Evolutionary conservation across 148 eudicot species (phyloP).

Genomic region (Nepenthes mirabilis): DNA sequence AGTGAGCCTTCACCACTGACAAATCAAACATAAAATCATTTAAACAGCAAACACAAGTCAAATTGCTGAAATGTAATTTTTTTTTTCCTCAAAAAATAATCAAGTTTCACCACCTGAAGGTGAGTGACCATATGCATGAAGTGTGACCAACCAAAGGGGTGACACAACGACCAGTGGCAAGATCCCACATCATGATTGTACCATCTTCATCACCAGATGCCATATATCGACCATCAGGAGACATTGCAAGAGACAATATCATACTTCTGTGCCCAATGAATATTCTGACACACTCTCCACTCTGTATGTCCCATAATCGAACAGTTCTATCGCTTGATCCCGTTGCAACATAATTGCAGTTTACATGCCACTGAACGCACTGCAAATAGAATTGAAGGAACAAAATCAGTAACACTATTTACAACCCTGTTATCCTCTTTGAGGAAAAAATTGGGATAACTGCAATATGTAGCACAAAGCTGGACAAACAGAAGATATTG

Average conservation of each 20-base stretch:
- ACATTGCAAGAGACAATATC: constrained; percentile 83
- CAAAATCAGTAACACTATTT: neutral
- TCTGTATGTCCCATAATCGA: constrained; percentile 93
- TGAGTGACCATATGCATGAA: constrained; percentile 94
- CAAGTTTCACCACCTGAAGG: constrained; percentile 52
- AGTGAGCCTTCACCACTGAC: constrained; percentile 95
- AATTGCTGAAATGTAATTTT: too few relatives aligned
- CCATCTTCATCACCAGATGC: constrained; percentile 99
- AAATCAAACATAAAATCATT: neutral
- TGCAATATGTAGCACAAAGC: too few relatives aligned
- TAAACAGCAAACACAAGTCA: too few relatives aligned
- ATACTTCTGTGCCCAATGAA: constrained; percentile 92
- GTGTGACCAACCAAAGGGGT: constrained; percentile 86
- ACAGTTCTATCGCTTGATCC: constrained; percentile 99
- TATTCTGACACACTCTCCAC: constrained; percentile 87
- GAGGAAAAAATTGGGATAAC: too few relatives aligned
- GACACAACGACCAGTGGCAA: constrained; percentile 82
- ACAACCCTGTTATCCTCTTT: too few relatives aligned
- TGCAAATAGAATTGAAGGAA: constrained; percentile 12
- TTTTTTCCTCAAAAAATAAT: neutral
- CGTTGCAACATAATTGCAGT: constrained; percentile 97
- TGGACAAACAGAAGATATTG: too few relatives aligned
- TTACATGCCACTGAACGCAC: constrained; percentile 98
- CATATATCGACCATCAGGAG: constrained; percentile 99
- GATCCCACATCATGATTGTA: constrained; percentile 97